Percentiles rank a stretch among this genome's conserved stretches.
Conservation (phyloP, 371 early-diverging fungal genomes). For the Mortierella sp. region DNA sequence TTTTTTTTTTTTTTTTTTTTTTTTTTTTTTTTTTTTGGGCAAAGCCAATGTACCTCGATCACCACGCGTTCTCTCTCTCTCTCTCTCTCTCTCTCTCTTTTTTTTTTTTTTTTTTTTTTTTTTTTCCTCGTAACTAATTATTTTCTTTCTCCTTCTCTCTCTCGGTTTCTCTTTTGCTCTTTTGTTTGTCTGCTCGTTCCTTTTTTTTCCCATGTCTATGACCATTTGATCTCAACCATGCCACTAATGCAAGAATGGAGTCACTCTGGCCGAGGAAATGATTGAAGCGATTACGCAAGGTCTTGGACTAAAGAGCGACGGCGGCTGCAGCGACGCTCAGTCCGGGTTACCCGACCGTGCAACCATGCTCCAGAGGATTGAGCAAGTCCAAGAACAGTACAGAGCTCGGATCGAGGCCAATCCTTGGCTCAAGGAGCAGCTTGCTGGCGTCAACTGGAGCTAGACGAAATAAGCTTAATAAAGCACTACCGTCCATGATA, state of each 20-base stretch:
- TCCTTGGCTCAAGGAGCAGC: constrained; percentile 42
- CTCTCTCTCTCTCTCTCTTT: neutral
- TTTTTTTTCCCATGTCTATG: constrained; percentile 1
- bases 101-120: neutral
- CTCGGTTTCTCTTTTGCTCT: neutral
- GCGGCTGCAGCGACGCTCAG: neutral
- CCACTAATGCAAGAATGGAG: constrained; percentile 24
- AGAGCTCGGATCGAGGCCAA: constrained; percentile 31
- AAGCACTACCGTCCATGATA: neutral
- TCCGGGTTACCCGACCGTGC: constrained; percentile 7
- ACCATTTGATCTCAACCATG: too few relatives aligned
- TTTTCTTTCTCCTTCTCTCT: neutral
- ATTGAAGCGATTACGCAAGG: constrained; percentile 27
- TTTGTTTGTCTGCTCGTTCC: neutral
- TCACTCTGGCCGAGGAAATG: constrained; percentile 39
- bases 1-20: neutral
- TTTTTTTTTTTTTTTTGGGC: neutral
- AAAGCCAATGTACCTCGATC: neutral
- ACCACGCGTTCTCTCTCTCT: too few relatives aligned
- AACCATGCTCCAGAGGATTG: constrained; percentile 26
- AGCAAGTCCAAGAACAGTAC: constrained; percentile 34
- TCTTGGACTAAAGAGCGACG: constrained; percentile 5
- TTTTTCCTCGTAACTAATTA: neutral
- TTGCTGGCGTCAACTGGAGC: constrained; percentile 24
- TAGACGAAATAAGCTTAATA: neutral